Base-by-base conservation (phyloP, 208 protist genomes). In the Tritrichomonas foetus region DNA sequence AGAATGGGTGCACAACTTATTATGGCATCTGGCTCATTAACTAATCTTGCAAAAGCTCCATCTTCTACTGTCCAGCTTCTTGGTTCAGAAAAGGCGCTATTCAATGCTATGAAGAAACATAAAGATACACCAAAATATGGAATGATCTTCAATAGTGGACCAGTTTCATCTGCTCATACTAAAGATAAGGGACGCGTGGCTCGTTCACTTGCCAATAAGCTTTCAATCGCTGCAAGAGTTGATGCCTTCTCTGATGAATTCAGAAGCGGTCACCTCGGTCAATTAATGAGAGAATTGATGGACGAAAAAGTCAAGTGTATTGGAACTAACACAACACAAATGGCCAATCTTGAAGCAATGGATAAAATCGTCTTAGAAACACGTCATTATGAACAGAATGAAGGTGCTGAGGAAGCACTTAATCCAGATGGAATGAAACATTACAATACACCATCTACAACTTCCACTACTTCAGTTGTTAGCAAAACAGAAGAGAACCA, bases 111-210 rank as follows among this genome's bases (percentile, higher is more conserved):
- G 49, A 99, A 99, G 96, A 98, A 98, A 93, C 98, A 98, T 94
- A 97, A 99, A 96, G 97, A 99, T 22, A 99, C 99, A 44, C 99
- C 99, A 93, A 99, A 99, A 97, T 99, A 99, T 96, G 98, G 99
- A 94, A 97, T 99, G 39, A 97, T 99, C 47, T 99, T 99, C 97
- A 98, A 99, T 95, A 98, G 98, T 55, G 97, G 97, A 25, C 94
- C 99, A 25, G 97, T 99, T 78, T 97, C 97, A 36, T 1, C 41
- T 16, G 97, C 99, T 53, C 94, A 93, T 49, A 66, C 94, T 47
- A 95, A 95, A 92, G 57, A 95, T 75, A 96, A 96, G 94, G 93
- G 93, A 11, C 98, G 98, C 94, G 98, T 99, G 94, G 98, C 98
- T 47, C 97, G 99, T 94, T 98, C 99, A 66, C 96, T 99, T 33